Base-by-base conservation (phyloP, 331 rosid species). In the Spiraea crenata region DNA sequence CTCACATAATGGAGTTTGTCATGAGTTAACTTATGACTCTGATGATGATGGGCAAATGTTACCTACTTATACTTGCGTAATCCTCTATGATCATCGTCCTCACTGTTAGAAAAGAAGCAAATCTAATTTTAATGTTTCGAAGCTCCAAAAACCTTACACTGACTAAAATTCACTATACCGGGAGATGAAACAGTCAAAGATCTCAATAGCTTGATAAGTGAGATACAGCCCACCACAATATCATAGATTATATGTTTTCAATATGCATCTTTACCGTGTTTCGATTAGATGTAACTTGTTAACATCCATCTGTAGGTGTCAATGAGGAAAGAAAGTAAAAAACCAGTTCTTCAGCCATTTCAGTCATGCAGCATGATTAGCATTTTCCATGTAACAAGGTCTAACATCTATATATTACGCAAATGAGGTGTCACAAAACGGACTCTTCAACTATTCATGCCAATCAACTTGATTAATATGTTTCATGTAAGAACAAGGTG, bases 401-500 rank as follows among this genome's bases (percentile, higher is more conserved):
- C 35, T 6, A 38, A 61, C 58, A 50, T 15, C 52, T 57, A 49
- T 48, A 4, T 16, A 20, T 15, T 7, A 59, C 6, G 61, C 1
- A 15, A 31, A 5, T 14, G 20, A 39, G 13, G 45, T 25, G 65
- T 17, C 49, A 73, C 62, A 61, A 25, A 25, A 73, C 42, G 77
- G 76, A 10, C 20, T 72, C 51, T 63, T 60, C 70, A 51, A 62
- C 63, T 45, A 41, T 52, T 62, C 20, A 57, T 39, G 69, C 76
- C 74, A 54, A 41, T 25, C 49, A 70, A 45, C 71, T 62, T 10
- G 71, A 63, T 54, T 69, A 72, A 69, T 37, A 62, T 46, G 31
- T 54, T 55, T 47, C 60, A 70, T 35, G 51, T 58, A 35, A 52
- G 17, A 70, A 63, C 40, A 14, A 65, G 63, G 74, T 14, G 17